These are phyloP conservation scores for Pseudocercospora ulei DNA, from an alignment of 2,329 filamentous ascomycete species.

Conservation along the genomic window DNA sequence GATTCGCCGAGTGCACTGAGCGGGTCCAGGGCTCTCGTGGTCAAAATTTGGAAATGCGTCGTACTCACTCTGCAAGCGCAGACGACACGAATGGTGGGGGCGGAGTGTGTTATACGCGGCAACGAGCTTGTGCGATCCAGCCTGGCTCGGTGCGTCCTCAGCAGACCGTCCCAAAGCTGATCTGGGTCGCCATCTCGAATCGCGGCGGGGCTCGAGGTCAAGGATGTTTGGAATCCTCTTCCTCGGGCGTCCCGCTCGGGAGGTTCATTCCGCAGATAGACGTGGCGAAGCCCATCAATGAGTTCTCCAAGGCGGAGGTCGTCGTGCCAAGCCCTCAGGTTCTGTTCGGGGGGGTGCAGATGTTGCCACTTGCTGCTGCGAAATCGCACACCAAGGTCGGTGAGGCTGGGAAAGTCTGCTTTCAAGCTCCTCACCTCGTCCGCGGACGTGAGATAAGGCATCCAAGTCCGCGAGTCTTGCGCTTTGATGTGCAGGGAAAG, in stretches of 20 bases:
- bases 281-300: conserved; percentile 27
- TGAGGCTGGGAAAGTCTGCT: conserved; percentile 31
- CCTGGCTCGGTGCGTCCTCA: conserved; percentile 17
- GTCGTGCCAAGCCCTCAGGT: conserved; percentile 28
- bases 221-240: conserved; percentile 17
- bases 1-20: too few species aligned
- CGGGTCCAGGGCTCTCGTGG: conserved; percentile 12
- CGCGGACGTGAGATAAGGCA: conserved; percentile 32
- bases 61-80: conserved; percentile 29
- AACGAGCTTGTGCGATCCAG: conserved; percentile 3
- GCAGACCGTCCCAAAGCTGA: conserved; percentile 18
- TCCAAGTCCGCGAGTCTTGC: conserved; percentile 34
- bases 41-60: conserved; percentile 27
- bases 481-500: conserved; percentile 32
- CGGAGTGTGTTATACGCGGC: conserved; percentile 2
- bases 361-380: conserved; percentile 32
- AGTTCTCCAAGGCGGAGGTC: conserved; percentile 29
- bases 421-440: conserved; percentile 29
- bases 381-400: conserved; percentile 29
- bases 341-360: conserved; percentile 23
- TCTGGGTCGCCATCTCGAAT: conserved; percentile 15
- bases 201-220: conserved; percentile 12
- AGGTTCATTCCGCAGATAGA: conserved; percentile 22
- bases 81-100: conserved; percentile 27
- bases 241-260: conserved; percentile 14